Conservation (phyloP, 2,329 filamentous ascomycete species). For the Colletotrichum spaethianum region DNA sequence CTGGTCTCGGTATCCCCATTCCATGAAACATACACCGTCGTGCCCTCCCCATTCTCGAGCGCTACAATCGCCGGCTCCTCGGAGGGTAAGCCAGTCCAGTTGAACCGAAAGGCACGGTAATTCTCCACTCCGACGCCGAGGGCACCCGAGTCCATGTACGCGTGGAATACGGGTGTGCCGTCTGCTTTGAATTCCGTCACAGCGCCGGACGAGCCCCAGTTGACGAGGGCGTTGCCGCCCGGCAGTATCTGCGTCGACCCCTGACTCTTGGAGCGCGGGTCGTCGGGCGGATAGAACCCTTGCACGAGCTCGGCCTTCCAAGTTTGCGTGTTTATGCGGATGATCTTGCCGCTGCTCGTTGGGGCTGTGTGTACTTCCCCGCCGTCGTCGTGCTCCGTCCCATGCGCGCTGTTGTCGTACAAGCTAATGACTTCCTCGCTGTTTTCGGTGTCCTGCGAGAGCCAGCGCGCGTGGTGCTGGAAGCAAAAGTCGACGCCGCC, state of each 20-base stretch:
- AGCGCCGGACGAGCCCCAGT: slow-evolving; percentile 68
- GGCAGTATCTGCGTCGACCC: slow-evolving; percentile 67
- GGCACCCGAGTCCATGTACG: slow-evolving; percentile 58
- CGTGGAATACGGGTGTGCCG: slow-evolving; percentile 68
- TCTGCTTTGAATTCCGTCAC: slow-evolving; percentile 62
- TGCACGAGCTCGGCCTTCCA: slow-evolving; percentile 62
- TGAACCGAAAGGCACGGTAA: slow-evolving; percentile 68
- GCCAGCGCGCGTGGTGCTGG: slow-evolving; percentile 66
- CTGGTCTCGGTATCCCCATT: slow-evolving; percentile 53
- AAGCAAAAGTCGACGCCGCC: slow-evolving; percentile 57
- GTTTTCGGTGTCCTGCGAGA: slow-evolving; percentile 54
- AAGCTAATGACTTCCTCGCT: slow-evolving; percentile 41
- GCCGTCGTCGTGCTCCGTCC: slow-evolving; percentile 44
- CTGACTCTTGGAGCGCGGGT: slow-evolving; percentile 54
- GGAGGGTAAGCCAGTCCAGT: slow-evolving; percentile 66
- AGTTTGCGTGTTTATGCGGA: slow-evolving; percentile 61
- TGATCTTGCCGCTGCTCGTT: slow-evolving; percentile 63
- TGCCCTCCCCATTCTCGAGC: slow-evolving; percentile 30
- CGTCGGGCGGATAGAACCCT: slow-evolving; percentile 64
- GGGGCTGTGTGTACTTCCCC: slow-evolving; percentile 31
- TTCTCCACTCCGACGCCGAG: slow-evolving; percentile 60
- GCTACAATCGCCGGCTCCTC: slow-evolving; percentile 49
- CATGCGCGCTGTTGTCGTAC: neutral
- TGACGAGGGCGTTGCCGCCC: slow-evolving; percentile 67
- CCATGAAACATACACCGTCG: slow-evolving; percentile 49